A percentile compares a stretch with the other conserved stretches of the same genome.
Evolutionary conservation across 1,284 basidiomycete genomes (phyloP).

Genomic region (Kalmanozyma brasiliensis): DNA sequence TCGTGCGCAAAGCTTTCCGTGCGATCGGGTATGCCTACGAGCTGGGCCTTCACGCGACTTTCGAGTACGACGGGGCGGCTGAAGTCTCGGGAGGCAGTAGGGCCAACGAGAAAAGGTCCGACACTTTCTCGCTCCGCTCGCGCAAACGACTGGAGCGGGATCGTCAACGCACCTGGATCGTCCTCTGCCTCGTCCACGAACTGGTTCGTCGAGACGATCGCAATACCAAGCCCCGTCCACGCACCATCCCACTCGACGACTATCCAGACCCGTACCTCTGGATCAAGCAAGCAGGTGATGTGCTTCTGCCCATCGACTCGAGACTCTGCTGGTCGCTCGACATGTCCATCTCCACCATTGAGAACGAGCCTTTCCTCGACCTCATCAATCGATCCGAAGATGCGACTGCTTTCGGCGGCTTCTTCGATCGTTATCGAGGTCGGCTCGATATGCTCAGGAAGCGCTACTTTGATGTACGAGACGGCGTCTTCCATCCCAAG

Average conservation of each 20-base stretch:
- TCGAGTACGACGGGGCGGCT: constrained; percentile 10
- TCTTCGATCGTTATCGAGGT: constrained; percentile 37
- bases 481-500: constrained; percentile 28
- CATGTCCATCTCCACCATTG: constrained; percentile 22
- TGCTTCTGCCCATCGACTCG: constrained; percentile 37
- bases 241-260: constrained; percentile 35
- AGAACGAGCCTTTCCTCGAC: constrained; percentile 36
- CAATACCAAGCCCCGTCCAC: constrained; percentile 19
- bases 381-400: constrained; percentile 28
- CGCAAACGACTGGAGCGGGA: constrained; percentile 31
- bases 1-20: constrained; percentile 65
- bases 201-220: constrained; percentile 37
- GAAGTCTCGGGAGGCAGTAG: background rate
- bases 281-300: constrained; percentile 38
- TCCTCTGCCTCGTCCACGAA: constrained; percentile 46
- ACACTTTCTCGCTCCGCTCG: constrained; percentile 17
- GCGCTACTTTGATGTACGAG: constrained; percentile 33
- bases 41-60: constrained; percentile 57
- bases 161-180: constrained; percentile 50
- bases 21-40: constrained; percentile 68
- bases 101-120: constrained; percentile 10
- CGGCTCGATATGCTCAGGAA: constrained; percentile 26
- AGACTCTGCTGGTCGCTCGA: constrained; percentile 45
- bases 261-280: constrained; percentile 39
- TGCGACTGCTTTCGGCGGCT: constrained; percentile 28